Conservation (phyloP, 1,139 yeast genomes). For the Kodamaea sp. region DNA sequence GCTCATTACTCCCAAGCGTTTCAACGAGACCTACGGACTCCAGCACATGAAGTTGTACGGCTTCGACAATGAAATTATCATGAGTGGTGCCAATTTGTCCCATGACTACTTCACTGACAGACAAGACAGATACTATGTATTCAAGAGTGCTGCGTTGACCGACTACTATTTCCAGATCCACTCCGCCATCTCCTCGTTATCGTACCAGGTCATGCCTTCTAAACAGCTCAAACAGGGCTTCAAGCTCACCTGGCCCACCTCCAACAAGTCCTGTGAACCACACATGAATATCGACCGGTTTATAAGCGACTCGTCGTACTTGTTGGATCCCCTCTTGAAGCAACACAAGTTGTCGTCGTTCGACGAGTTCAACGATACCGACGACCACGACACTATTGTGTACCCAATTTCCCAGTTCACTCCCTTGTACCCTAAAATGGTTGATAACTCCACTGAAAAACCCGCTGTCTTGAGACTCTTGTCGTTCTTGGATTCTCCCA, state of each 20-base stretch:
- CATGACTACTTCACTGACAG: conserved; percentile 93
- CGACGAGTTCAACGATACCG: conserved; percentile 34
- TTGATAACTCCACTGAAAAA: conserved; percentile 73
- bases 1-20: conserved; percentile 70
- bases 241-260: conserved; percentile 69
- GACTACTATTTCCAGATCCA: conserved; percentile 76
- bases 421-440: conserved; percentile 65
- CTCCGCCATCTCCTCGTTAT: conserved; percentile 61
- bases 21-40: conserved; percentile 89
- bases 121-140: conserved; percentile 87
- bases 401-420: conserved; percentile 92
- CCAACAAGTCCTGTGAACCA: conserved; percentile 77
- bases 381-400: conserved; percentile 61
- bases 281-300: conserved; percentile 58
- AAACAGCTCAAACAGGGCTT: conserved; percentile 48
- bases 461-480: conserved; percentile 64
- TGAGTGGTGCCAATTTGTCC: conserved; percentile 91
- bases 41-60: conserved; percentile 99
- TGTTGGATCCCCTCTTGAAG: conserved; percentile 59
- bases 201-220: conserved; percentile 63
- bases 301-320: conserved; percentile 55
- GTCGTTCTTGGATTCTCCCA: conserved; percentile 56
- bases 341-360: conserved; percentile 39
- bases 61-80: conserved; percentile 82
- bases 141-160: conserved; percentile 57